Evolutionary conservation across 164 flowering plant genomes (phyloP), one percentile per base, ranked within the genome.

Genomic region (Pachysandra terminalis): DNA sequence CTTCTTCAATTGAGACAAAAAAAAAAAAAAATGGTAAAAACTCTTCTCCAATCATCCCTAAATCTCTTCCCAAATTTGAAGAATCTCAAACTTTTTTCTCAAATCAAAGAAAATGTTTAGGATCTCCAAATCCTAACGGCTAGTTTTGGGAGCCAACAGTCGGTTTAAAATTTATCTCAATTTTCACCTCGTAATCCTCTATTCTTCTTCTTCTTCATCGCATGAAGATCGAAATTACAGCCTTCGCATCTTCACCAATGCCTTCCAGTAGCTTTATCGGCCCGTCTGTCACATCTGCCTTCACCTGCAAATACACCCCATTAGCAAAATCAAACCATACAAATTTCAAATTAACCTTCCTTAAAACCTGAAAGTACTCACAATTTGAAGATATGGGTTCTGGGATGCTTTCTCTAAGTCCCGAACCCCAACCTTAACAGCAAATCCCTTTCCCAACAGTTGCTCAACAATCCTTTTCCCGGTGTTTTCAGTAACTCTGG

Each of bases 271-370:
- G 75, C 83, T 85, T 91, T 3, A 51, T 78, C 27, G 90, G 65
- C 51, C 95, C 96, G 71, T 88, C 96, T 1, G 95, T 94, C 3
- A 94, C 97, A 83, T 94, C 98, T 12, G 90, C 95, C 77, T 81
- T 91, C 35, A 91, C 96, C 97, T 94, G 64, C 63, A 71, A 73
- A 35, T 49, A 21, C 17, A 15, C 19, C 49, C 17, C 60, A 41
- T 25, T 41, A 71, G 32, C 37, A 59, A n/a, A 19, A 67, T n/a
- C 27, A 26, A 37, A 2, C 22, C 7, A 3, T 32, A 23, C 58
- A 57, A 68, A 41, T 19, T 41, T 52, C 9, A 25, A 59, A 26
- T 32, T 32, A n/a, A 41, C 19, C n/a, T 7, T 27, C n/a, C 49
- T 15, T n/a, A 9, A 48, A 2, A 45, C 19, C 56, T 54, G 21